Percentiles rank a stretch among this genome's conserved stretches.
These are phyloP conservation scores for Debaryomyces tyrocola DNA, from an alignment of 805 yeast species.

Conservation along the genomic window DNA sequence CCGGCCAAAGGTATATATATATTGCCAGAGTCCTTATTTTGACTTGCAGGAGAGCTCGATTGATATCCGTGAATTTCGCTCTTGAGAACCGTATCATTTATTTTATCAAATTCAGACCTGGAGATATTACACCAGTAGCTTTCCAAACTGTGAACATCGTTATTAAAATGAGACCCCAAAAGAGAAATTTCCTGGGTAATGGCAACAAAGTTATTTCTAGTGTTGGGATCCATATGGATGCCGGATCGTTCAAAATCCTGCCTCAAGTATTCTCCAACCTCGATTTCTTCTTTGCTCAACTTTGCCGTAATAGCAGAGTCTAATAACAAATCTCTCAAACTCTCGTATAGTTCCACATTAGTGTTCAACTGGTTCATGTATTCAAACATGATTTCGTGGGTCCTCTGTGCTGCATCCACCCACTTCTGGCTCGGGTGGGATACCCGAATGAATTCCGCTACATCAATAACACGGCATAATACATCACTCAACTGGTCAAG, in stretches of 20 bases:
- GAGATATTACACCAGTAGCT: conserved; percentile 38
- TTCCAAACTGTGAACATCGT: conserved; percentile 40
- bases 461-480: conserved; percentile 87
- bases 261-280: conserved; percentile 77
- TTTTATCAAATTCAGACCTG: conserved; percentile 26
- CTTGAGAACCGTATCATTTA: conserved; percentile 20
- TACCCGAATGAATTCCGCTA: conserved; percentile 88
- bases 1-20: conserved; percentile 48
- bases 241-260: conserved; percentile 92
- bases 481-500: conserved; percentile 86
- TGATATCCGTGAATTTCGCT: conserved; percentile 27
- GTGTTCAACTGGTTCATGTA: conserved; percentile 93
- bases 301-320: conserved; percentile 27
- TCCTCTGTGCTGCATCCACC: conserved; percentile 77
- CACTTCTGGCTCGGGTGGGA: conserved; percentile 77
- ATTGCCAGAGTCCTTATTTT: conserved; percentile 1
- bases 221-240: conserved; percentile 67
- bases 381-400: conserved; percentile 87
- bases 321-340: conserved; percentile 55
- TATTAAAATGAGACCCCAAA: conserved; percentile 74
- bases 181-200: conserved; percentile 79
- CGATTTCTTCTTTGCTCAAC: conserved; percentile 71
- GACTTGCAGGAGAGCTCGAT: conserved; percentile 17
- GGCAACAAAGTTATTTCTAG: conserved; percentile 69
- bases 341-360: conserved; percentile 65